These are phyloP conservation scores for Blastobotrys malaysiensis DNA, from an alignment of 1,139 yeast species.

Conservation along the genomic window DNA sequence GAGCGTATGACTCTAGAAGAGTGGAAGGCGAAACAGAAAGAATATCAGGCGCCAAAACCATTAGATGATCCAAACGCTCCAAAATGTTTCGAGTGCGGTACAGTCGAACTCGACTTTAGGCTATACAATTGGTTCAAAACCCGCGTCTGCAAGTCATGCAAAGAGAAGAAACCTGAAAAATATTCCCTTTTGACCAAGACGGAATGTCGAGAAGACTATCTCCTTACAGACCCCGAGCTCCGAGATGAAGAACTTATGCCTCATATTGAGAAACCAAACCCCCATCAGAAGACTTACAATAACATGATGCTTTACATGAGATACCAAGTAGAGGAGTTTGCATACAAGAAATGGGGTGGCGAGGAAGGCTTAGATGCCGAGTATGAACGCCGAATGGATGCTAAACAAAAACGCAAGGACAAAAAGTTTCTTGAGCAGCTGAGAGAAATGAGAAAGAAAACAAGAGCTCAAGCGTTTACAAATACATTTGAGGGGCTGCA, in stretches of 20 bases:
- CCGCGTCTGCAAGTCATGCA: conserved; percentile 77
- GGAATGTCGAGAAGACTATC: conserved; percentile 88
- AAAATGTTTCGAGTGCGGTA: conserved; percentile 72
- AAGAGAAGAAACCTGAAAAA: conserved; percentile 70
- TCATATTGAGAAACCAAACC: conserved; percentile 85
- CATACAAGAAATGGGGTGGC: conserved; percentile 94
- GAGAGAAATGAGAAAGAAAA: conserved; percentile 80
- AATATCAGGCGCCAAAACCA: conserved; percentile 19
- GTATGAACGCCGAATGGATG: conserved; percentile 77
- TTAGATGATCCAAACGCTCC: conserved; percentile 59
- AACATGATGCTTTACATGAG: conserved; percentile 89
- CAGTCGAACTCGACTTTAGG: conserved; percentile 71
- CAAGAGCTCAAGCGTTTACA: conserved; percentile 89
- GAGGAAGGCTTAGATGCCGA: conserved; percentile 85
- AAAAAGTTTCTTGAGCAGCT: conserved; percentile 70
- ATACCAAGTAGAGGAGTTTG: conserved; percentile 86
- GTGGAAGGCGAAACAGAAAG: conserved; percentile 63
- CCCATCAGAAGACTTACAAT: conserved; percentile 81
- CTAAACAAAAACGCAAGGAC: conserved; percentile 68
- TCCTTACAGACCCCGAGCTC: conserved; percentile 87
- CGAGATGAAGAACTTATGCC: conserved; percentile 63
- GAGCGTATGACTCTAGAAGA: conserved; percentile 56
- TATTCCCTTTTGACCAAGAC: conserved; percentile 90
- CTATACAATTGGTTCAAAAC: conserved; percentile 60
- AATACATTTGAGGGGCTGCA: conserved; percentile 62